Evolutionary conservation across 805 yeast genomes (phyloP), one percentile per base, ranked within the genome.

Genomic region (Kazachstania africana): DNA sequence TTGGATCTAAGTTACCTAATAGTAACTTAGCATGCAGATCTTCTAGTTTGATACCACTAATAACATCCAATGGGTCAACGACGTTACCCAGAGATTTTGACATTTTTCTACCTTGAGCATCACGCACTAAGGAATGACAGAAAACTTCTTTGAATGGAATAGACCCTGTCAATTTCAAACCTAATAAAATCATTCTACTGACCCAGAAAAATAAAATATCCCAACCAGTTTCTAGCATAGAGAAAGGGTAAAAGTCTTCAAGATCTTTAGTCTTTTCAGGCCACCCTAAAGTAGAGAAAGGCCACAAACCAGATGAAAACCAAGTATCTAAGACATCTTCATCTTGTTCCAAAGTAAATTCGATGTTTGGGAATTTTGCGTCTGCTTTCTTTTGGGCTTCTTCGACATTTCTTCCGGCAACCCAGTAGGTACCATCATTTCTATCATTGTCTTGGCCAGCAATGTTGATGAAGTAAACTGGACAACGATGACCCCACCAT

Each of bases 171-270:
- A 88, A 67, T 62, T 88, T 87, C 48, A 85, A 58, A 40, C 95
- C 91, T 53, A 91, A 65, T 64, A 88, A 70, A 42, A 88, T 78
- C 98, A 91, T 91, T 64, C 98, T 76, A 18, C 91, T 71, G 32
- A 91, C 97, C 98, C 98, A 91, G 79, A 91, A 91, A 74, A 91
- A 91, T 54, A 91, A 68, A 55, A 88, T 88, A 66, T 88, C 98
- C 98, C 98, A 91, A 48, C 98, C 98, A 31, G 98, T 91, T 63
- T 91, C 98, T 51, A 91, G 66, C 80, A 91, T 66, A 17, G 93
- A 77, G 77, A 85, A 78, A 45, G 98, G 97, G 53, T 74, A 78
- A 63, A 83, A 91, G 32, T 62, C 61, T 47, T 72, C 68, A 70
- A 84, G 60, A 55, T 91, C 98, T 32, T 58, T 49, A 33, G 87